Evolutionary conservation across 2,329 filamentous ascomycete species (phyloP).

Genomic region (Aspergillus arachidicola): DNA sequence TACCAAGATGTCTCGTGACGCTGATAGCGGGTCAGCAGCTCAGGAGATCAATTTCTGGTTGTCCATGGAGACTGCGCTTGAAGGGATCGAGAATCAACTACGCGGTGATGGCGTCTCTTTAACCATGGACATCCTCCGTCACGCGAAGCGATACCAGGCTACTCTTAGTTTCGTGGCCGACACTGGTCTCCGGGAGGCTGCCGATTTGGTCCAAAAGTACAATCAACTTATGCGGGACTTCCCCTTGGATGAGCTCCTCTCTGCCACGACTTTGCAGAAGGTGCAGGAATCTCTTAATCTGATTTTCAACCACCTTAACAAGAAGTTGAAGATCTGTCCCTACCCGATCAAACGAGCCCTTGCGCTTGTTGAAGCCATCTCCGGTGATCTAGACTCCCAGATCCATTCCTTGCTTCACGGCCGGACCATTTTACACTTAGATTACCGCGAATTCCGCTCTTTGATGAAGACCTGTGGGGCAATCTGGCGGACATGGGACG

Average conservation of each 20-base stretch:
- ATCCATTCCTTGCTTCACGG: slow-evolving; percentile 85
- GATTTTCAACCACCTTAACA: slow-evolving; percentile 94
- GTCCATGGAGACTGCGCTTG: slow-evolving; percentile 91
- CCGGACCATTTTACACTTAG: slow-evolving; percentile 84
- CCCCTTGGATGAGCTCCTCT: slow-evolving; percentile 89
- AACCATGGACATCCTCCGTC: slow-evolving; percentile 91
- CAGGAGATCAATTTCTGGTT: slow-evolving; percentile 99
- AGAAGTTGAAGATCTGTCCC: slow-evolving; percentile 93
- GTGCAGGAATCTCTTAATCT: slow-evolving; percentile 84
- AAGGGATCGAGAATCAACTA: slow-evolving; percentile 87
- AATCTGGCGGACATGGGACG: slow-evolving; percentile 93
- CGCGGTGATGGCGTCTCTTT: slow-evolving; percentile 84
- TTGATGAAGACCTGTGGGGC: slow-evolving; percentile 81
- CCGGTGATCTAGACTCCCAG: slow-evolving; percentile 83
- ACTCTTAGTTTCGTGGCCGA: slow-evolving; percentile 96
- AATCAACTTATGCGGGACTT: slow-evolving; percentile 99
- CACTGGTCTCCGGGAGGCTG: slow-evolving; percentile 92
- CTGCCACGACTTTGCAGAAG: slow-evolving; percentile 85
- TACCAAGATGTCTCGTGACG: slow-evolving; percentile 89
- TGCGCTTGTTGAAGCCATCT: slow-evolving; percentile 95
- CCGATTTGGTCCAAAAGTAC: slow-evolving; percentile 96
- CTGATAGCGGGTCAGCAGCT: slow-evolving; percentile 75
- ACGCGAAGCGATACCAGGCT: slow-evolving; percentile 96
- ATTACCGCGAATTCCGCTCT: slow-evolving; percentile 84
- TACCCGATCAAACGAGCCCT: slow-evolving; percentile 92